Conservation (phyloP, 192 early-diverging fungal genomes). For the Rhizophlyctis rosea region DNA sequence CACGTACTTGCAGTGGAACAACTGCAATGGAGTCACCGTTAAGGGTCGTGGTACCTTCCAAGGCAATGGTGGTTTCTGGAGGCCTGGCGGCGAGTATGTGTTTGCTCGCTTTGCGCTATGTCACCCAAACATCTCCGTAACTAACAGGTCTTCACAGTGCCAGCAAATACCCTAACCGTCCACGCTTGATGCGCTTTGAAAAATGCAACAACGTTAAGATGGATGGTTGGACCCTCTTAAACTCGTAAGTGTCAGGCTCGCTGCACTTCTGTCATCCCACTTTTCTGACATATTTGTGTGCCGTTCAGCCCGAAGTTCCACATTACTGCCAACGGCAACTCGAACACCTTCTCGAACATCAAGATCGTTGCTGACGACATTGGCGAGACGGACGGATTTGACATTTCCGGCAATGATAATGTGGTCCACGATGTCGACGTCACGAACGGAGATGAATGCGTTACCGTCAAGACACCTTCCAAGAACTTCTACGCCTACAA, state of each 20-base stretch:
- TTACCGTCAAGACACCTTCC: conserved; percentile 26
- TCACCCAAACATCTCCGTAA: not conserved
- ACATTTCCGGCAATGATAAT: conserved; percentile 24
- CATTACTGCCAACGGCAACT: conserved; percentile 10
- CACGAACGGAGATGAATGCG: conserved; percentile 27
- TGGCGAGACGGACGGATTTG: conserved; percentile 25
- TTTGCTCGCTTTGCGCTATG: not conserved
- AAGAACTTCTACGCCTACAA: conserved; percentile 21
- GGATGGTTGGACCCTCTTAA: conserved; percentile 5
- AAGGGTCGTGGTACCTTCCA: conserved; percentile 11
- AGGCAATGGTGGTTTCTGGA: conserved; percentile 19
- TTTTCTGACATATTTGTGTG: too few relatives aligned
- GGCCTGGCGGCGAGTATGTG: conserved; percentile 7
- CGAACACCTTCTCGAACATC: conserved; percentile 6
- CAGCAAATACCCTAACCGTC: conserved; percentile 14
- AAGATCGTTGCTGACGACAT: conserved; percentile 17
- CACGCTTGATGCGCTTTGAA: conserved; percentile 21
- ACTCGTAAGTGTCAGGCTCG: too few relatives aligned
- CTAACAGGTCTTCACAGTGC: not conserved
- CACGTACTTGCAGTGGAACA: conserved; percentile 9
- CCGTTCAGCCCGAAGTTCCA: conserved; percentile 34
- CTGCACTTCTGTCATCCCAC: too few relatives aligned
- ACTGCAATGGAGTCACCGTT: conserved; percentile 5
- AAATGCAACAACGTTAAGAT: conserved; percentile 6
- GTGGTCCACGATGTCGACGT: conserved; percentile 20